Conservation (phyloP, 768 basidiomycete genomes). For the Chiua virens region DNA sequence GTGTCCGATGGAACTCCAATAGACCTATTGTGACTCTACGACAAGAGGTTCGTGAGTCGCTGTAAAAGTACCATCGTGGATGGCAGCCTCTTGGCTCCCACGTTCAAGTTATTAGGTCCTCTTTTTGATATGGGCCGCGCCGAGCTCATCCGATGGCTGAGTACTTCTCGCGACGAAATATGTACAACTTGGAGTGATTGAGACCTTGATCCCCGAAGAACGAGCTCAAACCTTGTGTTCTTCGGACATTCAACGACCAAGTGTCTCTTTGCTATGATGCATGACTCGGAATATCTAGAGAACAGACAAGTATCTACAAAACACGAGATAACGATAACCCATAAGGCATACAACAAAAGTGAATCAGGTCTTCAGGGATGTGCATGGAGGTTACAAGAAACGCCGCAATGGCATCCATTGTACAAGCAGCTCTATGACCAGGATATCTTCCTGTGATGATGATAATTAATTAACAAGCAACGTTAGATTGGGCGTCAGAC, state of each 20-base stretch:
- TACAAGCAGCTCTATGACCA: conserved; percentile 2
- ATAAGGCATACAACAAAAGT: conserved; percentile 11
- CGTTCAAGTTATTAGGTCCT: too few species aligned
- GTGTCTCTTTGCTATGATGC: neutral
- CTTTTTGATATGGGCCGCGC: too few species aligned
- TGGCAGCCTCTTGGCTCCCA: too few species aligned
- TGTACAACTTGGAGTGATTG: too few species aligned
- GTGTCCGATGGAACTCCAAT: neutral
- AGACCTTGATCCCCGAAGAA: too few species aligned
- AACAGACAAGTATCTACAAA: neutral
- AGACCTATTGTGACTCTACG: too few species aligned
- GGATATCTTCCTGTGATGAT: neutral
- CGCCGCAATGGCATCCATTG: conserved; percentile 19
- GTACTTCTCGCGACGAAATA: too few species aligned
- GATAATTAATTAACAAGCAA: neutral
- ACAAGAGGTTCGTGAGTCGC: too few species aligned
- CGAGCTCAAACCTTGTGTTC: too few species aligned
- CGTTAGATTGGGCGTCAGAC: conserved; percentile 26
- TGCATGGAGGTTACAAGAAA: neutral
- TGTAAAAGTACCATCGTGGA: too few species aligned
- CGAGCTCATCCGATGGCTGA: too few species aligned
- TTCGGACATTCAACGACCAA: too few species aligned
- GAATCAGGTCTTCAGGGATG: neutral
- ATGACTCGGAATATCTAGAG: neutral
- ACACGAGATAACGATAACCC: neutral